Base-by-base conservation (phyloP, 1,139 yeast species). In the Eremothecium cymbalariae region DNA sequence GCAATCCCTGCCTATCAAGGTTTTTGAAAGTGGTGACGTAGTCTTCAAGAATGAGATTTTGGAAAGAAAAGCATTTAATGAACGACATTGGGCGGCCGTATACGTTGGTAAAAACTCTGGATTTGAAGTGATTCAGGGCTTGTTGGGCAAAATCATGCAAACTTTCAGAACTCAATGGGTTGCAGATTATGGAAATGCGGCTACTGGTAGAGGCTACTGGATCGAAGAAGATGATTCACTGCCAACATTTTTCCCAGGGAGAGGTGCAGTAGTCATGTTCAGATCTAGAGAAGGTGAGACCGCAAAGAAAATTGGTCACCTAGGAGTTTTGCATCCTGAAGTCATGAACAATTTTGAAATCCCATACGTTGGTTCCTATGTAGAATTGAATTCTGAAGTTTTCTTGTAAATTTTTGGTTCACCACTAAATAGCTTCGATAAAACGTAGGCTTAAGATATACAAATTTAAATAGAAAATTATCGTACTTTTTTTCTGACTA, bases 321-420 rank as follows among this genome's bases (percentile, higher is more conserved):
- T 93, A 49, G 99, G 99, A 57, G 96, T 86, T 39, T 69, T 93
- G 54, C 99, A 93, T 60, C 99, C 99, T 23, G 86, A 83, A 55
- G 98, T 93, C 39, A 70, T 88, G 72, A 70, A 70, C 48, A 66
- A 72, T 54, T 93, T 86, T 55, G 97, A 86, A 47, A 75, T 93
- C 45, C 96, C 97, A 36, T 85, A 81, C 56, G 96, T 95, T 52
- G 86, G 84, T 27, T 82, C 95, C 30, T 71, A 82, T 42, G 90
- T 88, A 44, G 99, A 93, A 66, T 68, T 93, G 45, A 81, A 88
- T 57, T 77, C 93, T 35, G 94, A 88, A 63, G 80, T 78, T 39
- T 85, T 86, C 68, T 67, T 80, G 60, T 79, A 66, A 59, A 35
- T 27, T 28, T 11, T 20, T 21, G 3, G 11, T 16, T n/a, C n/a